Base-by-base conservation (phyloP, 768 basidiomycete genomes). In the Collybiopsis luxurians region DNA sequence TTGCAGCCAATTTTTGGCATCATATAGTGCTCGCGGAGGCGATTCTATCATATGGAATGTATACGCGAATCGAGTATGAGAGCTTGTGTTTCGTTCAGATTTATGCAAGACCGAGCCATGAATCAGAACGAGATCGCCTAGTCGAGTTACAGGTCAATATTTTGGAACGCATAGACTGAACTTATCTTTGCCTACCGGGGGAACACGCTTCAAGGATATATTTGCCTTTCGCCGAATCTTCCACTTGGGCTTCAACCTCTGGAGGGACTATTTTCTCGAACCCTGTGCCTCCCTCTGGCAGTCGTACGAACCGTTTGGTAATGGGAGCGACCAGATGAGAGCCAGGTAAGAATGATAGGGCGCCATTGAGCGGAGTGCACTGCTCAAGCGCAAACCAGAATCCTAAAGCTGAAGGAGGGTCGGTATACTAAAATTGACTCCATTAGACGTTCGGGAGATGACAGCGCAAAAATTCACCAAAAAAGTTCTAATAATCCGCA, bases 321-420 rank as follows among this genome's bases (percentile, higher is more conserved):
- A 95, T 84, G 1, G 85, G 82, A 2, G 83, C 75, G 0, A 77
- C 80, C 30, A 88, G 78, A 69, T 99, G 97, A 1, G 94, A 95
- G 21, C 95, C 94, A 0, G 95, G 95, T 2, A 92, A 76, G 71
- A 95, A 96, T 4, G 88, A 91, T 5, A 95, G 79, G 7, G 93
- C 92, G 9, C 94, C 94, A 63, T 95, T 95, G 43, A 74, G 72
- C 2, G 80, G 66, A 4, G 94, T 95, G 69, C 95, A 97, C 57
- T 83, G 79, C 69, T 98, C 96, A 36, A 99, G 75, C 0, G 96
- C 92, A 57, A 98, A 90, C 97, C 97, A 99, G 68, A 95, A 92
- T 2, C 97, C 97, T 21, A 98, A 81, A 0, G 97, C 97, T 9
- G 85, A 86, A 0, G 91, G 91, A 11, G 97, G 97, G 39, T 90